phyloP scores from a whole-genome alignment of 2,329 filamentous ascomycete genomes.

The Pyrenochaeta sp. region DNA sequence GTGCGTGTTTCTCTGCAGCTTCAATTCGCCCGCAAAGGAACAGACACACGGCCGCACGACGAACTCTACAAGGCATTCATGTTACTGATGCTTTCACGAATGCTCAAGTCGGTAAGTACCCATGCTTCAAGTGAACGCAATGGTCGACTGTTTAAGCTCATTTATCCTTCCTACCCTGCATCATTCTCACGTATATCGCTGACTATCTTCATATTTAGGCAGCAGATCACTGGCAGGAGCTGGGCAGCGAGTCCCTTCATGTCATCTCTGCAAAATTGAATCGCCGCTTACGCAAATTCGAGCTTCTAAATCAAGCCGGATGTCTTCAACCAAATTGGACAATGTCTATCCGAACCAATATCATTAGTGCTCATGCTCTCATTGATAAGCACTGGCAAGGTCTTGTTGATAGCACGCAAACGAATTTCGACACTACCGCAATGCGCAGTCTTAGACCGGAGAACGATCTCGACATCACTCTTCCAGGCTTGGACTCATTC shows the following conservation, averaged over 20 bases:
- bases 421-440: slow-evolving; percentile 5
- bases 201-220: not conserved
- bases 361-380: slow-evolving; percentile 11
- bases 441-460: slow-evolving; percentile 19
- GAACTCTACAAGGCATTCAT: slow-evolving; percentile 62
- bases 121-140: slow-evolving; percentile 51
- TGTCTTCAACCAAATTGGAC: slow-evolving; percentile 12
- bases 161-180: slow-evolving; percentile 32
- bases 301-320: slow-evolving; percentile 11
- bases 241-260: slow-evolving; percentile 22
- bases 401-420: not conserved
- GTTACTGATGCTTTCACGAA: slow-evolving; percentile 59
- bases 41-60: not conserved
- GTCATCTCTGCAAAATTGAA: slow-evolving; percentile 29
- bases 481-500: slow-evolving; percentile 27
- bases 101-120: slow-evolving; percentile 12
- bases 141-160: too few relatives aligned
- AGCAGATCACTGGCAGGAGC: not conserved
- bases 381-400: slow-evolving; percentile 22
- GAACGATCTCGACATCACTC: slow-evolving; percentile 23
- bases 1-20: slow-evolving; percentile 62
- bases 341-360: not conserved
- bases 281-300: slow-evolving; percentile 33
- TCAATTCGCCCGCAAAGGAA: slow-evolving; percentile 33
- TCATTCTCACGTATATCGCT: too few relatives aligned